Base-by-base conservation (phyloP, 768 basidiomycete genomes). In the Hydnomerulius pinastri region DNA sequence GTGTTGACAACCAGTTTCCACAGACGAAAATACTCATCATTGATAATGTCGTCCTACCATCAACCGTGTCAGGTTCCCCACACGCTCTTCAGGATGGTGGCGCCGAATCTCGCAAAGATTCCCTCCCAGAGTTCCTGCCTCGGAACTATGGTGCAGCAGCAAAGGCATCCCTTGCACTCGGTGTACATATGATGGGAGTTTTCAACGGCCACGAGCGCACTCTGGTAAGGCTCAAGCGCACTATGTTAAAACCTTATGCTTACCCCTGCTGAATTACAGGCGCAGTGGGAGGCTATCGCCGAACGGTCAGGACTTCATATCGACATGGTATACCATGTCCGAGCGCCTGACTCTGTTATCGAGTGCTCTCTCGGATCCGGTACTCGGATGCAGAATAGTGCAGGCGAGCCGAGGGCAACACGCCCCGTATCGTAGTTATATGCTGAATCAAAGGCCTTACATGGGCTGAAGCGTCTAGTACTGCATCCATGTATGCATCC, bases 181-280 rank as follows among this genome's bases (percentile, higher is more conserved):
- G 52, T n/a, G 47, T 54, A 13, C 52, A 54, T 40, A 48, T 54
- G 52, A 48, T 54, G 40, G 52, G 47, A 17, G 47, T 49, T 24
- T 49, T 54, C 40, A 54, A 54, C 20, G 52, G 46, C 4, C 52
- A 42, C 13, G 52, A 54, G 29, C 52, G 52, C 13, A 42, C 52
- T 6, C 36, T 49, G 46, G 52, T 49, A 39, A 32, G 52, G 24
- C 47, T 4, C 6, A n/a, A 9, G 7, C 12, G 20, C 21, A 12
- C 25, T 41, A 20, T 15, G 25, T 27, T 21, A n/a, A n/a, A n/a
- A n/a, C n/a, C 39, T 12, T 21, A 13, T 41, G 39, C 15, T 41
- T 39, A 10, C 7, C 20, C 39, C 20, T 7, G 7, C 13, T 20
- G 21, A 20, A 21, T 8, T 21, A 18, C 39, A 41, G 39, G 21